A percentile compares a stretch with the other conserved stretches of the same genome.
phyloP scores from a whole-genome alignment of 257 asterid genomes.

The Anisodus acutangulus region DNA sequence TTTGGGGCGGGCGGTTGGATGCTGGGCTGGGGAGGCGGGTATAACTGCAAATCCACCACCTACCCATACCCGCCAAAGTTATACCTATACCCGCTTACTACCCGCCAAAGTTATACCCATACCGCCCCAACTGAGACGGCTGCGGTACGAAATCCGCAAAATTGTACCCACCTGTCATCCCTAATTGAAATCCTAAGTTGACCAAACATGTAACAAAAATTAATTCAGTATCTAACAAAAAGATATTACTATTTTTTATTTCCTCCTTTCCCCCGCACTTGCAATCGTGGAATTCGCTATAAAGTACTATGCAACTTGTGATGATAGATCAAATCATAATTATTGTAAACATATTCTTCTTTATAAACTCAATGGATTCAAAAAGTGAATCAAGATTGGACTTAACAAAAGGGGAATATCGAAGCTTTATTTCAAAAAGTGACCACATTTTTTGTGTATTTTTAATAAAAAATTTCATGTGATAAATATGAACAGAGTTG shows the following conservation, averaged over 20 bases:
- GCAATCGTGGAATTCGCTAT: constrained; percentile 27
- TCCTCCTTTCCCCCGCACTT: constrained; percentile 7
- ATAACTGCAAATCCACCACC: too few species aligned
- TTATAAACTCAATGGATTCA: constrained; percentile 20
- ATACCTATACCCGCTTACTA: too few species aligned
- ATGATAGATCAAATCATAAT: background rate
- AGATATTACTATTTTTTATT: background rate
- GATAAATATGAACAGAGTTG: background rate
- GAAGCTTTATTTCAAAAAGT: constrained; percentile 8
- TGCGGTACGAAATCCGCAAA: too few species aligned
- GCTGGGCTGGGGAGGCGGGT: too few species aligned
- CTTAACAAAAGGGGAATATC: constrained; percentile 16
- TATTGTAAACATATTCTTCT: background rate
- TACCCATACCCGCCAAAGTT: too few species aligned
- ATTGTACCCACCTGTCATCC: too few species aligned
- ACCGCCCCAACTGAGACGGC: too few species aligned
- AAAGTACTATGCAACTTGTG: background rate
- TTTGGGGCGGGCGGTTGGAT: too few species aligned
- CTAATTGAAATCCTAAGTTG: constrained; percentile 21
- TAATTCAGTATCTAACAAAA: background rate
- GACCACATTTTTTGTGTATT: background rate
- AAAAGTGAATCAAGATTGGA: constrained; percentile 16
- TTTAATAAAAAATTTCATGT: background rate
- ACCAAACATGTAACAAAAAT: background rate
- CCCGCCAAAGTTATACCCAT: too few species aligned